Evolutionary conservation across 2,329 filamentous ascomycete genomes (phyloP).

Genomic region (Paraphaeosphaeria sporulosa): DNA sequence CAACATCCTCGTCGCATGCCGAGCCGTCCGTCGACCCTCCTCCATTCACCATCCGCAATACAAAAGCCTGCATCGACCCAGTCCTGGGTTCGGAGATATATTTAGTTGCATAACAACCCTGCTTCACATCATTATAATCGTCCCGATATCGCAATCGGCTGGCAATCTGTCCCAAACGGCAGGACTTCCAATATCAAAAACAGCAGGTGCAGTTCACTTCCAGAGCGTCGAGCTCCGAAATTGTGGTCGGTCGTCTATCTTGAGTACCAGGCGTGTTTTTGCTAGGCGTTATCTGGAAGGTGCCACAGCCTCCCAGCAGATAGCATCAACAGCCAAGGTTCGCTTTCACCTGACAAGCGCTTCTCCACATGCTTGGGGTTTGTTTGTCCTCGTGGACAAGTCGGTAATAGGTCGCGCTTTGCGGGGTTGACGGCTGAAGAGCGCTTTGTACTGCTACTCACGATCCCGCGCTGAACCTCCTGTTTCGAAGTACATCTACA

Average conservation of each 20-base stretch:
- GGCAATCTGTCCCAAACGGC: conserved; percentile 9
- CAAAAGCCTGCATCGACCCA: conserved; percentile 1
- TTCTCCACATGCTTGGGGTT: conserved; percentile 14
- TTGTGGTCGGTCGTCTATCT: conserved; percentile 20
- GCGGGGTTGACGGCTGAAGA: background rate
- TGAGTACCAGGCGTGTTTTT: conserved; percentile 18
- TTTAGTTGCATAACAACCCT: conserved; percentile 9
- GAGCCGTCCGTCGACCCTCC: conserved; percentile 6
- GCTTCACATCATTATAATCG: conserved; percentile 1
- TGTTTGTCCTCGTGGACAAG: background rate
- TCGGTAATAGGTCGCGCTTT: background rate
- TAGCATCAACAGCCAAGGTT: conserved; percentile 20
- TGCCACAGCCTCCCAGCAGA: conserved; percentile 33
- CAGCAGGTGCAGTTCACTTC: conserved; percentile 10
- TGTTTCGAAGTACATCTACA: conserved; percentile 15
- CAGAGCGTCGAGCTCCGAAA: conserved; percentile 9
- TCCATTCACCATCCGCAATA: too few relatives aligned
- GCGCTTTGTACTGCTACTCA: conserved; percentile 4
- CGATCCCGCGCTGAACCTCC: background rate
- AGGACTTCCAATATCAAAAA: background rate
- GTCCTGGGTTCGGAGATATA: conserved; percentile 12
- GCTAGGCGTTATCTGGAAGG: conserved; percentile 42
- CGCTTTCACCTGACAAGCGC: conserved; percentile 15
- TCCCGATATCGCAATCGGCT: conserved; percentile 12
- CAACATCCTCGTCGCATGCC: background rate